phyloP scores from a whole-genome alignment of 208 protist species.

The Crithidia thermophila region DNA sequence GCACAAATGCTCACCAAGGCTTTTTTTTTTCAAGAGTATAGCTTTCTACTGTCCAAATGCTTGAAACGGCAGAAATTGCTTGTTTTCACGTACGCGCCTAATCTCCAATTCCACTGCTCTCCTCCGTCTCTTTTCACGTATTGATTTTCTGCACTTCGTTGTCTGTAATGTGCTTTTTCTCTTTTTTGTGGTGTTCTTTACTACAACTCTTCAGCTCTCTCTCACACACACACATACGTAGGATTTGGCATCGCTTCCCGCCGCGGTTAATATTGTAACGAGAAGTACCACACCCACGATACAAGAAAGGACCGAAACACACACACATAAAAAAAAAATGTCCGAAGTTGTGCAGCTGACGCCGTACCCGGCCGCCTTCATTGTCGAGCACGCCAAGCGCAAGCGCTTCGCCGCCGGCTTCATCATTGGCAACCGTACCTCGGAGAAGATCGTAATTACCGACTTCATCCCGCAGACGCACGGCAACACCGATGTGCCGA shows the following conservation, averaged over 20 bases:
- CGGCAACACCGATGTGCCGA: conserved; percentile 25
- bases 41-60: too few species aligned
- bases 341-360: conserved; percentile 39
- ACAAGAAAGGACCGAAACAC: neutral
- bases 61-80: too few species aligned
- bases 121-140: neutral
- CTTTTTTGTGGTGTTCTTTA: neutral
- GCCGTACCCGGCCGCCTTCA: conserved; percentile 77
- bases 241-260: neutral
- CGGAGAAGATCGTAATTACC: conserved; percentile 51
- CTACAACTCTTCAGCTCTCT: neutral
- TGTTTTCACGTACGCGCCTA: too few species aligned
- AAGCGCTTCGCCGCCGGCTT: conserved; percentile 61
- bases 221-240: neutral
- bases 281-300: too few species aligned
- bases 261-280: too few species aligned
- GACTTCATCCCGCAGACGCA: conserved; percentile 82
- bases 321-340: neutral
- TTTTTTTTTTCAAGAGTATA: too few species aligned
- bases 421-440: conserved; percentile 57
- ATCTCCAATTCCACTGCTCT: neutral
- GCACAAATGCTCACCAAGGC: too few species aligned
- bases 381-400: conserved; percentile 87
- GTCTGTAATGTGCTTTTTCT: neutral
- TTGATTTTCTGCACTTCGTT: neutral